Conservation (phyloP, 306 rosid genomes). For the Acmispon strigosus region DNA sequence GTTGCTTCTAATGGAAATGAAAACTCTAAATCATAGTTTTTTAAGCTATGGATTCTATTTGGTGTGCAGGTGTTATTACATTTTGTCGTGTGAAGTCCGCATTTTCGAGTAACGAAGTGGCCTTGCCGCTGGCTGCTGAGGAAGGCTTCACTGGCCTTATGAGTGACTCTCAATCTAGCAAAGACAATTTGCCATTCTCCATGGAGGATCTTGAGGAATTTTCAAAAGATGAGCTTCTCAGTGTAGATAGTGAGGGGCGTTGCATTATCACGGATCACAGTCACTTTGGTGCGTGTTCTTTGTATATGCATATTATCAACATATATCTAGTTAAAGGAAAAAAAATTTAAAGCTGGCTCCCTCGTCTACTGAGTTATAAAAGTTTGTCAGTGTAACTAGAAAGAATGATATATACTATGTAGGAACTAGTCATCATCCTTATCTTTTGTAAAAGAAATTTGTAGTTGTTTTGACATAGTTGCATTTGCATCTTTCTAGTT, state of each 20-base stretch:
- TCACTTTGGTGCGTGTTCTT: constrained; percentile 63
- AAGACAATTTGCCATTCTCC: constrained; percentile 26
- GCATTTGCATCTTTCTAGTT: constrained; percentile 43
- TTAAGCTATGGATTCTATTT: background rate
- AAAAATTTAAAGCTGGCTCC: background rate
- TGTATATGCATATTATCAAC: background rate
- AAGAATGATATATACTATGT: background rate
- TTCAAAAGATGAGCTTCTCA: constrained; percentile 57
- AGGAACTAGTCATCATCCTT: background rate
- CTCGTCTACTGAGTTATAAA: background rate
- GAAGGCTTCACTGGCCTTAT: constrained; percentile 81
- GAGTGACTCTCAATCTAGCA: constrained; percentile 29
- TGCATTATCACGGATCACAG: constrained; percentile 81
- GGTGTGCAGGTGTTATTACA: constrained; percentile 69
- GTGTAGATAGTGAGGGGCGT: constrained; percentile 81
- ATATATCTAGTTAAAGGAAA: background rate
- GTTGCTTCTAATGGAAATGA: constrained; percentile 4
- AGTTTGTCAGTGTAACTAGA: background rate
- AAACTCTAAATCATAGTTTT: background rate
- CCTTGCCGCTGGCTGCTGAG: constrained; percentile 69
- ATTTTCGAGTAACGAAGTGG: constrained; percentile 62
- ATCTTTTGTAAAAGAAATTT: background rate
- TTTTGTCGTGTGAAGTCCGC: constrained; percentile 87
- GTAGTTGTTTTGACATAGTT: constrained; percentile 3
- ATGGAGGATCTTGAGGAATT: constrained; percentile 54